Evolutionary conservation across 352 stramenopile species (phyloP), one percentile per base, ranked within the genome.

Genomic region (Globisporangium paroecandrum): DNA sequence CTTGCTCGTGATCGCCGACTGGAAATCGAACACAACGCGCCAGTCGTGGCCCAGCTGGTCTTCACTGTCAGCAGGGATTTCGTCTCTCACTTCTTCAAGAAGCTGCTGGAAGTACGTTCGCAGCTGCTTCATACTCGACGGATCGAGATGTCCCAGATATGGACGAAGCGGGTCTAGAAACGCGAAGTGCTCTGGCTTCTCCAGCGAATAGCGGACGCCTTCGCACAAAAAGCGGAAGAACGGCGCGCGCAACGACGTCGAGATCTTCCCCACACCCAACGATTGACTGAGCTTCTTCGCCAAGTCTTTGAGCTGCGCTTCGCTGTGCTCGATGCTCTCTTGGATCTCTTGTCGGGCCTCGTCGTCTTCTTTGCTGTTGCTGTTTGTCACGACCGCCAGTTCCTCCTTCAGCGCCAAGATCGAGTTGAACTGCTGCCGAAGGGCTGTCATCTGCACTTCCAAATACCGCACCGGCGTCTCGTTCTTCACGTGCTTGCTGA

Each of bases 361-460:
- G n/a, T 77, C 65, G 68, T 75, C 57, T 29, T 83, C 68, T 38
- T 38, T 5, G 32, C 8, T 38, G 15, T 81, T 69, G 8, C 66
- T 63, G n/a, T 25, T 58, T 5, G 32, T 25, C 58, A 79, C 12
- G 27, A 36, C 62, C 55, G 63, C 24, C 24, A 89, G 58, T 20
- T 93, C 83, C 62, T 91, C 82, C 58, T 89, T 89, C 69, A 88
- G 79, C 4, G 71, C 64, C 9, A 95, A 61, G 66, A 95, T 79
- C 10, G 75, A 77, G 59, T 66, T 82, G 63, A 83, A 96, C 12
- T 90, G 63, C 66, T 91, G 82, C 3, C 86, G 84, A 55, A 96
- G 76, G 15, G 85, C 77, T 29, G 81, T 89, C 87, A 96, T 96
- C 69, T 96, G 89, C n/a, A 94, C 84, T 71, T 96, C 89, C 25